Evolutionary conservation across 163 green algal species (phyloP).

Genomic region (Scenedesmus sp.): DNA sequence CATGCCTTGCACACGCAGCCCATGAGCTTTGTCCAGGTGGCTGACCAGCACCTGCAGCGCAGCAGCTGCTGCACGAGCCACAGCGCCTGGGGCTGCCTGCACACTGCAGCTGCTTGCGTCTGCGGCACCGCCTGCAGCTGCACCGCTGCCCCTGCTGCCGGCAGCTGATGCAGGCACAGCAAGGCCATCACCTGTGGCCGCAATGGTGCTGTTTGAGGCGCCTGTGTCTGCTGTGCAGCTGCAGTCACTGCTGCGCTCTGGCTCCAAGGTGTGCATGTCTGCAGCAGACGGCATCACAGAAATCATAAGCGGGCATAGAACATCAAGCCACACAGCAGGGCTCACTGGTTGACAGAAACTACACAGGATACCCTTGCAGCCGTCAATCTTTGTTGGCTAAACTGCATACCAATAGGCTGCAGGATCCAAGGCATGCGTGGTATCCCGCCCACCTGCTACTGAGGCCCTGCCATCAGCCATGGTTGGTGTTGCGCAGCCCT

Average conservation of each 20-base stretch:
- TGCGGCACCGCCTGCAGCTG: neutral
- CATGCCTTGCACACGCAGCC: conserved; percentile 8
- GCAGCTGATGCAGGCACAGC: neutral
- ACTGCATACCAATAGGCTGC: too few species aligned
- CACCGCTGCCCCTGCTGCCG: neutral
- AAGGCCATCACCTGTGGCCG: neutral
- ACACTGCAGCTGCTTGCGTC: neutral
- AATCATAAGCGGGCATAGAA: neutral
- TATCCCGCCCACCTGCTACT: neutral
- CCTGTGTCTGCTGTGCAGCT: neutral
- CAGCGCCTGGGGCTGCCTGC: neutral
- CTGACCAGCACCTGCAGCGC: conserved; percentile 24
- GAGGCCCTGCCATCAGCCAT: neutral
- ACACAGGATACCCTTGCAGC: too few species aligned
- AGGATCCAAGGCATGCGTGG: too few species aligned
- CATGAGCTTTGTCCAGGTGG: conserved; percentile 26
- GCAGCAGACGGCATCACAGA: neutral
- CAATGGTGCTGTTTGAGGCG: neutral
- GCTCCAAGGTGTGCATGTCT: neutral
- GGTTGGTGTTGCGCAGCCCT: conserved; percentile 3
- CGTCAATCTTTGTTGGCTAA: too few species aligned
- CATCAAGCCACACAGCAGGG: neutral
- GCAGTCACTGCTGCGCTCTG: neutral
- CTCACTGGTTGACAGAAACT: too few species aligned
- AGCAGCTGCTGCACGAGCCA: conserved; percentile 14